These are phyloP conservation scores for Euphorbia peplus DNA, from an alignment of 345 rosid genomes.

Conservation along the genomic window DNA sequence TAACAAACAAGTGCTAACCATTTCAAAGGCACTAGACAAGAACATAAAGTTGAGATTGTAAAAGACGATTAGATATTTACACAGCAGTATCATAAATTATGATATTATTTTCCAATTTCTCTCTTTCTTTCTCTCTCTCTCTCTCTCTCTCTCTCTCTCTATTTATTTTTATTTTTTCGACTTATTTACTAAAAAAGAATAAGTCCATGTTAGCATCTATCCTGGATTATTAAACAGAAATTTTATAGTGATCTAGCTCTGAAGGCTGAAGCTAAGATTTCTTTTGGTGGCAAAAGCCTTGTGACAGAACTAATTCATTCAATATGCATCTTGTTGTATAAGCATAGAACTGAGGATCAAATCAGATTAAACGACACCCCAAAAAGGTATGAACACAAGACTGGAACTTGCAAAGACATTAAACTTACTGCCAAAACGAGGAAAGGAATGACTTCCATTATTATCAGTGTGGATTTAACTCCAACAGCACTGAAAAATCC, in stretches of 20 bases:
- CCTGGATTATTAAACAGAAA: neutral
- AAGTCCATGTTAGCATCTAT: neutral
- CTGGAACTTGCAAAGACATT: slow-evolving; percentile 7
- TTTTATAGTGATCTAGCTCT: neutral
- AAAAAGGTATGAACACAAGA: slow-evolving; percentile 9
- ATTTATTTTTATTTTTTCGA: neutral
- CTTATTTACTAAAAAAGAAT: too few species aligned
- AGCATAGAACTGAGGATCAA: slow-evolving; percentile 2
- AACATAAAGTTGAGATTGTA: neutral
- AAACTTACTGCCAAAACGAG: slow-evolving; percentile 95
- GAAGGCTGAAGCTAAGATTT: neutral
- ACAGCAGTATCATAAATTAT: neutral
- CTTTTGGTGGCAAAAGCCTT: neutral
- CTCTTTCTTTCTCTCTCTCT: too few species aligned
- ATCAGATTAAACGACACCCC: slow-evolving; percentile 1
- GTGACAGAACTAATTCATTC: neutral
- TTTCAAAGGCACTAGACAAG: neutral
- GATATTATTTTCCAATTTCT: too few species aligned
- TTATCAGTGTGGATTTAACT: slow-evolving; percentile 87
- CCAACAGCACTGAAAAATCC: slow-evolving; percentile 96
- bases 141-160: too few species aligned
- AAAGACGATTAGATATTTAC: neutral
- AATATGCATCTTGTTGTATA: neutral
- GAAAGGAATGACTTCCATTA: slow-evolving; percentile 98
- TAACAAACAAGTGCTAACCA: neutral